phyloP scores from a whole-genome alignment of 2,329 filamentous ascomycete species.

The Aspergillus neotritici region DNA sequence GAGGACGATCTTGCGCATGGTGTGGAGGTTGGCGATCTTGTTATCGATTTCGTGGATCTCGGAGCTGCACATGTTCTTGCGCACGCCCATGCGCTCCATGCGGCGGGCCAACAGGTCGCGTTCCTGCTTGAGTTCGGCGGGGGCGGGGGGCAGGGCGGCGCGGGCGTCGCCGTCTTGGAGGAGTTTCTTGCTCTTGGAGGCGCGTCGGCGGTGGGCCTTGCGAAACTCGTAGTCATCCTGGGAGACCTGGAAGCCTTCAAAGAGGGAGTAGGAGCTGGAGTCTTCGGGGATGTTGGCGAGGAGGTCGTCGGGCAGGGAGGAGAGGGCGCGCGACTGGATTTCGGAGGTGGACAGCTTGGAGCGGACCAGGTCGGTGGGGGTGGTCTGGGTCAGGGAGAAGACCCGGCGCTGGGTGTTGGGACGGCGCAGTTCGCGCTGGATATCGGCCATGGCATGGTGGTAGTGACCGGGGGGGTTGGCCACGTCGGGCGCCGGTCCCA shows the following conservation, averaged over 20 bases:
- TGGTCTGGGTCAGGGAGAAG: conserved; percentile 84
- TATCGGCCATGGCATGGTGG: conserved; percentile 77
- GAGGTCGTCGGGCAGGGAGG: conserved; percentile 84
- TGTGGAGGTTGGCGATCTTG: conserved; percentile 88
- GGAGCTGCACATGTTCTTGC: conserved; percentile 95
- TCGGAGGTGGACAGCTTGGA: conserved; percentile 84
- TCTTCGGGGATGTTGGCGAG: conserved; percentile 82
- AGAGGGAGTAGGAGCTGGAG: conserved; percentile 82
- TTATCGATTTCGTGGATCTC: conserved; percentile 96
- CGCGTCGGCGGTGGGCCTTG: conserved; percentile 62
- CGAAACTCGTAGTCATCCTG: conserved; percentile 58
- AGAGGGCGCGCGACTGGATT: conserved; percentile 87
- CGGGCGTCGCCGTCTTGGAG: conserved; percentile 57
- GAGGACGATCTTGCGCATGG: conserved; percentile 86
- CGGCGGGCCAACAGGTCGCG: conserved; percentile 74
- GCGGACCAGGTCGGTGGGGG: conserved; percentile 88
- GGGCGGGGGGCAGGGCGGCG: conserved; percentile 53
- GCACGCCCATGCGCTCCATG: conserved; percentile 81
- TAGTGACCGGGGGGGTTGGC: conserved; percentile 58
- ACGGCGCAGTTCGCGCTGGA: conserved; percentile 81
- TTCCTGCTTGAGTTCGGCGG: conserved; percentile 72
- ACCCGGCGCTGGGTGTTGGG: conserved; percentile 82
- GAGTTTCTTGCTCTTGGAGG: conserved; percentile 70
- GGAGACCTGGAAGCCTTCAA: conserved; percentile 92
- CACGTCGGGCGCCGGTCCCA: conserved; percentile 58